Evolutionary conservation across 345 rosid species (phyloP).

Genomic region (Sonneratia alba): DNA sequence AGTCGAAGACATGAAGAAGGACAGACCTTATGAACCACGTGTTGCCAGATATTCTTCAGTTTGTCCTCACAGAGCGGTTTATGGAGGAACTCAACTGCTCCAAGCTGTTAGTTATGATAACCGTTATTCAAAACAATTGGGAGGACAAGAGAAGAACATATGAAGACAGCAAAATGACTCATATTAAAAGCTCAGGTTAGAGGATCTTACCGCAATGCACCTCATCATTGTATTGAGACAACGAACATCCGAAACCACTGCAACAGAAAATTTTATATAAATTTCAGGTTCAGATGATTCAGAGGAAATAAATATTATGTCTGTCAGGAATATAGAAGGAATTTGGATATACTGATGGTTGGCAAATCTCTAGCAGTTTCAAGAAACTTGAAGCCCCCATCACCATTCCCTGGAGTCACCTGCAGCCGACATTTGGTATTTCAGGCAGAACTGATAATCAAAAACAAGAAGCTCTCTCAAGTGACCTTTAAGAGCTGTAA

Average conservation of each 20-base stretch:
- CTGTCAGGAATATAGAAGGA: neutral
- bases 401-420: constrained; percentile 35
- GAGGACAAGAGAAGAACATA: too few species aligned
- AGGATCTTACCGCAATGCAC: constrained; percentile 76
- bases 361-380: constrained; percentile 75
- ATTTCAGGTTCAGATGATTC: neutral
- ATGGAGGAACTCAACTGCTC: constrained; percentile 90
- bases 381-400: constrained; percentile 63
- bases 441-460: constrained; percentile 3
- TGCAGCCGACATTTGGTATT: constrained; percentile 17
- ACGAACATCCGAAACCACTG: constrained; percentile 74
- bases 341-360: constrained; percentile 56
- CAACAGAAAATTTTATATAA: constrained; percentile 10
- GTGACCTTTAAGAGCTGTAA: neutral
- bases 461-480: neutral
- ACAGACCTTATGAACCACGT: constrained; percentile 83
- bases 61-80: constrained; percentile 81
- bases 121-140: too few species aligned
- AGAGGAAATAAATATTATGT: neutral
- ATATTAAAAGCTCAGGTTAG: neutral
- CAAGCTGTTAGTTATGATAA: constrained; percentile 40
- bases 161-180: neutral
- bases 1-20: neutral
- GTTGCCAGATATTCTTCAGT: constrained; percentile 91
- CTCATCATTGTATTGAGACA: constrained; percentile 86